phyloP scores from a whole-genome alignment of 345 rosid species.

The sweet orange (Citrus sinensis) region DVS_A1.0 CM039167.1:29254001-29254500 shows the following conservation, averaged over 20 bases:
- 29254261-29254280: constrained; percentile 96
- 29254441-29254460: not conserved
- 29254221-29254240: constrained; percentile 92
- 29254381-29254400: not conserved
- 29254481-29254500: constrained; percentile 98
- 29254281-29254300: constrained; percentile 98
- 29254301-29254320: constrained; percentile 95
- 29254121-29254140: not conserved
- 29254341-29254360: constrained; percentile 39
- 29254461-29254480: not conserved
- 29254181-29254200: not conserved
- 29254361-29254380: not conserved
- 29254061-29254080: not conserved
- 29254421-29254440: not conserved
- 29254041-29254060: not conserved
- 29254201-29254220: not conserved
- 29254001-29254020: not conserved
- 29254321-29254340: constrained; percentile 96
- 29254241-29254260: constrained; percentile 87
- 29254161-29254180: not conserved
- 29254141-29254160: not conserved
- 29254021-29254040: not conserved
- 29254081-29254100: not conserved
- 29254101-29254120: not conserved
- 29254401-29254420: too few relatives aligned